Percentiles rank a stretch among this genome's conserved stretches.
phyloP scores from a whole-genome alignment of 768 basidiomycete species.

The Mycena capillaripes region DNA sequence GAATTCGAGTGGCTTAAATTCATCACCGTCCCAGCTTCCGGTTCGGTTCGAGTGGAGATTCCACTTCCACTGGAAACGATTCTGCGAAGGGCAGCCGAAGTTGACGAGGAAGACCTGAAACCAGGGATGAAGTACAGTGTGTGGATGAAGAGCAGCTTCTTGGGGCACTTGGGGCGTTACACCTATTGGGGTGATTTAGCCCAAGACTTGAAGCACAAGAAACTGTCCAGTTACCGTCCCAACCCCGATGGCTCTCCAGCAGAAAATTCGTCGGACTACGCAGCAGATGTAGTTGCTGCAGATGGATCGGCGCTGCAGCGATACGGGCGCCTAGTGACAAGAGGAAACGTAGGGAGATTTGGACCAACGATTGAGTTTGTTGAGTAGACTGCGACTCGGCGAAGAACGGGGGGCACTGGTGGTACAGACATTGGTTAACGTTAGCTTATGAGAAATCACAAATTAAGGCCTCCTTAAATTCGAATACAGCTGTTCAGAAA shows the following conservation, averaged over 20 bases:
- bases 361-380: conserved; percentile 9
- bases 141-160: not conserved
- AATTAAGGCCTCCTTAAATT: no score
- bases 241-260: not conserved
- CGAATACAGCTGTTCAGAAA: no score
- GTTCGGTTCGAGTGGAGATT: not conserved
- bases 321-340: not conserved
- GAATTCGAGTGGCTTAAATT: not conserved
- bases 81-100: not conserved
- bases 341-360: not conserved
- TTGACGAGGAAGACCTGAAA: not conserved
- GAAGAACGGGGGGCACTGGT: no score
- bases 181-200: conserved; percentile 2
- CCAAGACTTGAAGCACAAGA: not conserved
- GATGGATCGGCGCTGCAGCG: not conserved
- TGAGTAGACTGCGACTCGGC: no score
- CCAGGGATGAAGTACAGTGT: not conserved
- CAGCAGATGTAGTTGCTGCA: not conserved
- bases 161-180: not conserved
- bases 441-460: no score
- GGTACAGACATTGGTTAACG: no score
- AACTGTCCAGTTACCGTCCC: not conserved
- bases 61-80: not conserved
- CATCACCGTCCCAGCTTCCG: not conserved
- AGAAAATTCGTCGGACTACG: not conserved